These are phyloP conservation scores for Podaxis sp. DNA, from an alignment of 768 basidiomycete genomes.

Conservation along the genomic window DNA sequence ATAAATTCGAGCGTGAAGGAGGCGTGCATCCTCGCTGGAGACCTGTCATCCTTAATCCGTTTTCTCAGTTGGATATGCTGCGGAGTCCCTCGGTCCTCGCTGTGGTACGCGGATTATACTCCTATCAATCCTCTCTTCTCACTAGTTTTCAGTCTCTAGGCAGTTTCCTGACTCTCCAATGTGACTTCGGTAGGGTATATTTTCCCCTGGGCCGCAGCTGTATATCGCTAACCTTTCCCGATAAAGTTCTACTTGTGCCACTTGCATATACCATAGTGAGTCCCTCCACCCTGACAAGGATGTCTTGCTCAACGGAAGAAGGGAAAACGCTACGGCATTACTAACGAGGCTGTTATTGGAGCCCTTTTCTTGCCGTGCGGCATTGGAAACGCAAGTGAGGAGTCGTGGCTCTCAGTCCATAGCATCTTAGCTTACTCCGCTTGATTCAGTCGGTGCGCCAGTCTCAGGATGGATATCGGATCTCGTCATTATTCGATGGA, in stretches of 20 bases:
- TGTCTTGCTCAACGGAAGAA: constrained; percentile 19
- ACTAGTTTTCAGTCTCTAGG: constrained; percentile 19
- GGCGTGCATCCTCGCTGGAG: constrained; percentile 19
- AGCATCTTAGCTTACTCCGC: background rate
- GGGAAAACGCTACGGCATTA: constrained; percentile 57
- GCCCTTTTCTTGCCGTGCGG: constrained; percentile 60
- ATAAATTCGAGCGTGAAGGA: constrained; percentile 32
- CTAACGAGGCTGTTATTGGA: constrained; percentile 56
- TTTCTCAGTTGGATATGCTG: constrained; percentile 43
- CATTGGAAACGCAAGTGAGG: constrained; percentile 57
- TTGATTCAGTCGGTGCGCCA: constrained; percentile 53
- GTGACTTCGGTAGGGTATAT: constrained; percentile 37
- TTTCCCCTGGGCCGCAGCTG: constrained; percentile 40
- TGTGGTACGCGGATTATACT: constrained; percentile 35
- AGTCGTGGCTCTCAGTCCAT: background rate
- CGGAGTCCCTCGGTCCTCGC: constrained; percentile 55
- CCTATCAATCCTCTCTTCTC: constrained; percentile 20
- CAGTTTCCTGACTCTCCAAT: constrained; percentile 23
- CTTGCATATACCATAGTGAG: constrained; percentile 67
- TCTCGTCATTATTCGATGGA: constrained; percentile 45
- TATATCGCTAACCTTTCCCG: background rate
- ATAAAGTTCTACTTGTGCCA: constrained; percentile 55
- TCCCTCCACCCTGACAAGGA: background rate
- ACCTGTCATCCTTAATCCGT: constrained; percentile 53
- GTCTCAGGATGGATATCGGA: constrained; percentile 63